Evolutionary conservation across 2,329 filamentous ascomycete genomes (phyloP).

Genomic region (Talaromyces rugulosus): DNA sequence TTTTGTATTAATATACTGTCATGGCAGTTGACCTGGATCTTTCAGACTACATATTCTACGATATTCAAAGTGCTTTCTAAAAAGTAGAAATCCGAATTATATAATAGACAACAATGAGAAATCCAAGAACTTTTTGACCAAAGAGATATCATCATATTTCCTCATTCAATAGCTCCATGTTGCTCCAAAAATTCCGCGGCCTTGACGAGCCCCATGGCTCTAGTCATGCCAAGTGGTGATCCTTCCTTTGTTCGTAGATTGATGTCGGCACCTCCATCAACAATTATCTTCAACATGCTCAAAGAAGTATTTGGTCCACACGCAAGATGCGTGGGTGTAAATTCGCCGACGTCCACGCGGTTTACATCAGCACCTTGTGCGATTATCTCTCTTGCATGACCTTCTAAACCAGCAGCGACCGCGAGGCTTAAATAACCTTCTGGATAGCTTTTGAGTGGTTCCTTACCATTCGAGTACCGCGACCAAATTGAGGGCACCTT

Average conservation of each 20-base stretch:
- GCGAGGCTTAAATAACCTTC: conserved; percentile 5
- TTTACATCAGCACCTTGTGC: conserved; percentile 8
- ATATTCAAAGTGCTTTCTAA: too few relatives aligned
- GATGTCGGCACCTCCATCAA: background rate
- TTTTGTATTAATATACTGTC: too few relatives aligned
- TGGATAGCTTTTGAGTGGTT: background rate
- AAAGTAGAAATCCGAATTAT: too few relatives aligned
- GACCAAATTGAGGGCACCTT: conserved; percentile 6
- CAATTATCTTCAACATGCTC: background rate
- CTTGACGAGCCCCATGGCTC: conserved; percentile 1
- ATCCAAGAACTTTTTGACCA: too few relatives aligned
- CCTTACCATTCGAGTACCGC: background rate
- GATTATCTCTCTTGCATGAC: conserved; percentile 1
- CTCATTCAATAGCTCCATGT: conserved; percentile 1
- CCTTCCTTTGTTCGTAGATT: background rate
- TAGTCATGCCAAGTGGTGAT: conserved; percentile 6
- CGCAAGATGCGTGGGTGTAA: background rate
- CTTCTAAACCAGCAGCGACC: background rate
- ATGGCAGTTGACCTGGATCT: too few relatives aligned
- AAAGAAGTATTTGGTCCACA: background rate
- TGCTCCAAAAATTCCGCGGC: conserved; percentile 5
- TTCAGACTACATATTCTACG: too few relatives aligned
- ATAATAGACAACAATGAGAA: too few relatives aligned
- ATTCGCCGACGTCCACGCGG: background rate
- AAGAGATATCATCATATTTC: background rate